phyloP scores from a whole-genome alignment of 345 rosid genomes.

The Brassica carinata region DNA sequence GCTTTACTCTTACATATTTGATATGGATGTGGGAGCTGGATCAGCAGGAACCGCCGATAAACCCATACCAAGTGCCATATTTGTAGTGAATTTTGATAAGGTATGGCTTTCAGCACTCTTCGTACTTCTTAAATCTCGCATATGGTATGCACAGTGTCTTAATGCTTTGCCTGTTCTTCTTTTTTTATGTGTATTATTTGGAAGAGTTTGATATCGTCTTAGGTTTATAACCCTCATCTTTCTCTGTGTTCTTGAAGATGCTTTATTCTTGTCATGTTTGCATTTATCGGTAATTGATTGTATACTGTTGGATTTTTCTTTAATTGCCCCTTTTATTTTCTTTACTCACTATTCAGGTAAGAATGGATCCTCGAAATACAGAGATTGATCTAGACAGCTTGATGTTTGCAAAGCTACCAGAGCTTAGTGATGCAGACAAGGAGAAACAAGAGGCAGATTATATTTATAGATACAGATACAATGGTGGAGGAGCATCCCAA shows the following conservation, averaged over 20 bases:
- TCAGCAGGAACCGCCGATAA: conserved; percentile 60
- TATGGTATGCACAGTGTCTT: conserved; percentile 9
- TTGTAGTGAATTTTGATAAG: conserved; percentile 93
- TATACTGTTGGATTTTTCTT: neutral
- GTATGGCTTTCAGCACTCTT: conserved; percentile 45
- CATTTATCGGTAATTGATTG: neutral
- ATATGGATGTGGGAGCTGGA: conserved; percentile 53
- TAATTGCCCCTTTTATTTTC: conserved; percentile 20
- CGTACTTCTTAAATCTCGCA: conserved; percentile 24
- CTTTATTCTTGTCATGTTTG: conserved; percentile 13
- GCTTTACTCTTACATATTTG: conserved; percentile 82
- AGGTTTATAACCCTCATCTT: conserved; percentile 14
- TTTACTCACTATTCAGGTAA: conserved; percentile 55
- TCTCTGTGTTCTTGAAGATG: conserved; percentile 7
- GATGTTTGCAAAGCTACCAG: conserved; percentile 62
- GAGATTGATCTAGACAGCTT: conserved; percentile 69
- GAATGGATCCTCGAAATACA: conserved; percentile 92
- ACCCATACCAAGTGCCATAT: conserved; percentile 85
- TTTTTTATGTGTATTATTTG: conserved; percentile 7
- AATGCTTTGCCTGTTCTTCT: neutral
- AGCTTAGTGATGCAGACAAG: conserved; percentile 73
- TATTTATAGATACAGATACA: conserved; percentile 87
- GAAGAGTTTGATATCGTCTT: neutral
- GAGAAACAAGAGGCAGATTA: conserved; percentile 92
- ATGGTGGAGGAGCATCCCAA: conserved; percentile 99